Evolutionary conservation across 2,329 filamentous ascomycete species (phyloP), one percentile per base, ranked within the genome.

Genomic region (Huntiella moniliformis): DNA sequence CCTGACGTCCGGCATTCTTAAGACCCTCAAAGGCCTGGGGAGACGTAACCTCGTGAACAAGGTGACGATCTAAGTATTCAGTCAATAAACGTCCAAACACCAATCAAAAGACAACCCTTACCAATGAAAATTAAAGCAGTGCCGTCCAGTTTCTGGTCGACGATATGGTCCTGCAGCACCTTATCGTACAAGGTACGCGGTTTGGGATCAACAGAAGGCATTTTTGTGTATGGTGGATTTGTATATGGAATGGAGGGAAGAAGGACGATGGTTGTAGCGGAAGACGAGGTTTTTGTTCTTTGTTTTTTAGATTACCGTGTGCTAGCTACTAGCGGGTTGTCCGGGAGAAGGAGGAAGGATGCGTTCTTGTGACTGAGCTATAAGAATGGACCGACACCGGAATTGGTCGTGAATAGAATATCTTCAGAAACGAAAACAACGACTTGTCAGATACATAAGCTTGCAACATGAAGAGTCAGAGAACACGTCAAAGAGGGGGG

Each of bases 1-100:
- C 87, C 63, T 78, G 76, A 52, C 91, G 79, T 53, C 77, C 77
- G 42, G 91, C 87, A 63, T 93, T 94, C 61, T 80, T 82, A 45
- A 96, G 74, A 44, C 88, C 88, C 62, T 98, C 91, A 57, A 96
- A 98, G 41, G 91, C 91, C 84, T 96, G 91, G 52, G 91, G 91
- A 56, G 88, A 95, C 56, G 91, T 98, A 61, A 98, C 91, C 70
- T 98, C 91, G 62, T 98, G 91, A 51, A 96, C 87, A 52, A 98
- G 73, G 70, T 98, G 91, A 62, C 91, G 76, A 66, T 93, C 85
- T 87, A 42, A 15, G 35, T 12, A 22, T 32, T 15, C n/a, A 17
- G 13, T 32, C 22, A 12, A 41, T 38, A 11, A 12, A 33, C 7
- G 7, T n/a, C 39, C 39, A 41, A 41, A 15, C 18, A 41, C 18